Evolutionary conservation across 371 early-diverging fungal species (phyloP).

Genomic region (Mucor ambiguus): DNA sequence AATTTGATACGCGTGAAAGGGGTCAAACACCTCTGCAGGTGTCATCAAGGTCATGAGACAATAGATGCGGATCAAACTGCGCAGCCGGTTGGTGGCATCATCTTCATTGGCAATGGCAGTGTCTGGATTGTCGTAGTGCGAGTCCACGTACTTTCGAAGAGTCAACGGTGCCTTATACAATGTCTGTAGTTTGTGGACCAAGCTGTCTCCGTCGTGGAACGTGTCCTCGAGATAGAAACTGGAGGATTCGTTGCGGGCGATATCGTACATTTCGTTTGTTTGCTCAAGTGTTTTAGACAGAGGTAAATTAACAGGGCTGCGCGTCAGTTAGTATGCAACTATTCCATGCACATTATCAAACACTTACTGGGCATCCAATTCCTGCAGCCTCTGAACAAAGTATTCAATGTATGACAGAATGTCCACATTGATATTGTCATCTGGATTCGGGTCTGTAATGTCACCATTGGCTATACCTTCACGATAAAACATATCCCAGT

Average conservation of each 20-base stretch:
- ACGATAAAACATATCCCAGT: slow-evolving; percentile 44
- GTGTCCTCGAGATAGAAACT: slow-evolving; percentile 29
- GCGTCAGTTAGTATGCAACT: background rate
- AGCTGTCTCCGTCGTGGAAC: slow-evolving; percentile 19
- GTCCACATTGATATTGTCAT: slow-evolving; percentile 33
- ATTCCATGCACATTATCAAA: no score
- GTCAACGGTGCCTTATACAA: slow-evolving; percentile 15
- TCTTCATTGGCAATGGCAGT: slow-evolving; percentile 1
- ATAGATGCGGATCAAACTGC: background rate
- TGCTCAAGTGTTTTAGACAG: background rate
- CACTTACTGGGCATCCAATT: background rate
- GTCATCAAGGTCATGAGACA: slow-evolving; percentile 59
- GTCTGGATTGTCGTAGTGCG: slow-evolving; percentile 2
- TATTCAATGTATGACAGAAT: slow-evolving; percentile 36
- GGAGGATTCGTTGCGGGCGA: background rate
- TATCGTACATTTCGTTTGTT: background rate
- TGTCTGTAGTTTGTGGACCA: slow-evolving; percentile 28
- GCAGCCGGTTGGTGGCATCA: background rate
- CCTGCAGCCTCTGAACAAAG: slow-evolving; percentile 31
- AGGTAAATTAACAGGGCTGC: background rate
- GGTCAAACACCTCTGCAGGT: slow-evolving; percentile 50
- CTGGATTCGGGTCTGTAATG: slow-evolving; percentile 29
- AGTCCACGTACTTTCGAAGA: background rate
- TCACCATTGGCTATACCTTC: slow-evolving; percentile 39
- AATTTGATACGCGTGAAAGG: slow-evolving; percentile 44